Conservation (phyloP, 176 grass and related monocot genomes). For the Phragmites australis region DNA sequence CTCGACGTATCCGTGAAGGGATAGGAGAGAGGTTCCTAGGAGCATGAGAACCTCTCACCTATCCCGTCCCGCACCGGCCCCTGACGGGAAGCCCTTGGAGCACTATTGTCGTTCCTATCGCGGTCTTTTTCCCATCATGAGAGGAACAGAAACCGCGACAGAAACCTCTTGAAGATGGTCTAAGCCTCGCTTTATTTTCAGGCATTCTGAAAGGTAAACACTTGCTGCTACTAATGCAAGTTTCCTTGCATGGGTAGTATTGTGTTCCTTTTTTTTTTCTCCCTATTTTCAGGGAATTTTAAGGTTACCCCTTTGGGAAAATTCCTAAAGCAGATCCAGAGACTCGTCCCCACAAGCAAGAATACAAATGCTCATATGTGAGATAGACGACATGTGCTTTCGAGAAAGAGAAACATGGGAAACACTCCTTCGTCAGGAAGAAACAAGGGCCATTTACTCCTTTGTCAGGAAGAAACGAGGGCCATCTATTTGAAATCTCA, state of each 20-base stretch:
- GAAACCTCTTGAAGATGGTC: no score
- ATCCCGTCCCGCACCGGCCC: no score
- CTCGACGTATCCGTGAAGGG: no score
- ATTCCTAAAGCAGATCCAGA: neutral
- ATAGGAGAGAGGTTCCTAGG: no score
- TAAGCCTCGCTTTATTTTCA: neutral
- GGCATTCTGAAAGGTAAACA: neutral
- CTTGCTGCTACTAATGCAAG: neutral
- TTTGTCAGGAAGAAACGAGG: neutral
- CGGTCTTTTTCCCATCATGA: no score
- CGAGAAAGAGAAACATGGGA: neutral
- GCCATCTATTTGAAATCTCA: neutral
- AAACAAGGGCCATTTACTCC: no score
- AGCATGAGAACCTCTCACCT: no score
- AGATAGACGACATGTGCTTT: neutral
- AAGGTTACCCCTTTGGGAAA: neutral
- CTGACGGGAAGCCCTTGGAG: no score
- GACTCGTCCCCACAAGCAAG: neutral
- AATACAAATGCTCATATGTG: neutral
- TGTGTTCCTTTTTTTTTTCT: neutral
- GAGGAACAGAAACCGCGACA: no score
- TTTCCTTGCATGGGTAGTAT: neutral
- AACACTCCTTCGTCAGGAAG: neutral
- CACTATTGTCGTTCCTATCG: no score
- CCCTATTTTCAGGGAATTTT: neutral